Evolutionary conservation across 2,329 filamentous ascomycete genomes (phyloP).

Genomic region (Monosporascus sp.): DNA sequence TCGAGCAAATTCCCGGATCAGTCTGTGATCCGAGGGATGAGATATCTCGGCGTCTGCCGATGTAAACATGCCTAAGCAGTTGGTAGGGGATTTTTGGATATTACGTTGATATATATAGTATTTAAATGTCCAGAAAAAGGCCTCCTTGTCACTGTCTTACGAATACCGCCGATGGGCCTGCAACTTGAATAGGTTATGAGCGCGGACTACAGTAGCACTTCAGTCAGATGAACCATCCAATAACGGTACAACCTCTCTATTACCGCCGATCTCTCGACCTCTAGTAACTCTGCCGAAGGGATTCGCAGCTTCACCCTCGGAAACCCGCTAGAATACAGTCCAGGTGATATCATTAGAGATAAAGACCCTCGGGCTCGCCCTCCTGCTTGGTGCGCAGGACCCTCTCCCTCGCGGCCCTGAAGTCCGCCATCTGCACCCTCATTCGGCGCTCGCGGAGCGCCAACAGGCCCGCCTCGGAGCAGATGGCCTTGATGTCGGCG

Average conservation of each 20-base stretch:
- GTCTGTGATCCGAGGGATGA: no score
- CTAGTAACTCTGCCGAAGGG: not conserved
- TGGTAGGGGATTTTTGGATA: no score
- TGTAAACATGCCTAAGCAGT: no score
- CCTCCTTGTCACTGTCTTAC: no score
- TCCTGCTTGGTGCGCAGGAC: constrained; percentile 98
- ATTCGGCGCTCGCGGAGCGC: constrained; percentile 91
- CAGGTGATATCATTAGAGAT: constrained; percentile 63
- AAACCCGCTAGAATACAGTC: constrained; percentile 8
- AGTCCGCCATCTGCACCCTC: constrained; percentile 98
- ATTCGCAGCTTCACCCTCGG: not conserved
- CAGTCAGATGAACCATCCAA: not conserved
- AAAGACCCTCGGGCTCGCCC: constrained; percentile 95
- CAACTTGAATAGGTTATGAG: no score
- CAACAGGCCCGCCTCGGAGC: constrained; percentile 92
- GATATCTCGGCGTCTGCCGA: no score
- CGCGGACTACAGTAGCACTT: not conserved
- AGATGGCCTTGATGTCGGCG: constrained; percentile 98
- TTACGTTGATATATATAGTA: no score
- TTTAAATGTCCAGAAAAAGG: no score
- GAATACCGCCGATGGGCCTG: no score
- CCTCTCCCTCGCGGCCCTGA: constrained; percentile 83
- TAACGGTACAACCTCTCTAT: not conserved
- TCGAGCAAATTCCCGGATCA: no score
- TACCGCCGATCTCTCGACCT: constrained; percentile 5